These are phyloP conservation scores for Trypethelium eluteriae DNA, from an alignment of 495 filamentous ascomycete species.

Conservation along the genomic window DNA sequence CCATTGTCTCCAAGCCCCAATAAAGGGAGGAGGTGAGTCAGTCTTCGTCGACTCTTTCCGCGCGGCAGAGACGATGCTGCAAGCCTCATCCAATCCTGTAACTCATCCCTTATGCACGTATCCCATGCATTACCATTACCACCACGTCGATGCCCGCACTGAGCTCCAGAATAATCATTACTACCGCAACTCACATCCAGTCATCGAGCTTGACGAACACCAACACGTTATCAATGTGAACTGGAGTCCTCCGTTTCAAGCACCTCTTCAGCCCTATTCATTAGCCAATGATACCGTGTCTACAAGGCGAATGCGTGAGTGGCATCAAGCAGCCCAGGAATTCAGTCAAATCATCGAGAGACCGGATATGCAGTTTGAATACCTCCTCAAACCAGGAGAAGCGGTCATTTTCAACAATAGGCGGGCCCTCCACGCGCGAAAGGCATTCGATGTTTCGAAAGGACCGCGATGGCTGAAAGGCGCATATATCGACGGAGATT, in stretches of 20 bases:
- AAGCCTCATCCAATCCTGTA: background rate
- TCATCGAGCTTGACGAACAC: constrained; percentile 43
- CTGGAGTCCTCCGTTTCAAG: constrained; percentile 30
- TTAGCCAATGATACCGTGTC: background rate
- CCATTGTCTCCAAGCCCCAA: constrained; percentile 72
- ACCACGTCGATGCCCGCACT: constrained; percentile 39
- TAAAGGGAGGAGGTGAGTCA: constrained; percentile 63
- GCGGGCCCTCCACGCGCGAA: constrained; percentile 68
- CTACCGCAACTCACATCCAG: constrained; percentile 48
- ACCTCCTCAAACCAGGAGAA: constrained; percentile 67
- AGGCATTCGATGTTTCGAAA: constrained; percentile 54
- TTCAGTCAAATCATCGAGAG: constrained; percentile 45
- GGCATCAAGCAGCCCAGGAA: constrained; percentile 33
- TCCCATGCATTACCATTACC: constrained; percentile 59
- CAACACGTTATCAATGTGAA: constrained; percentile 23
- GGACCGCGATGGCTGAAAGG: constrained; percentile 76
- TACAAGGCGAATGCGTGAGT: constrained; percentile 14
- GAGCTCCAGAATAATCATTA: constrained; percentile 36
- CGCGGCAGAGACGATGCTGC: constrained; percentile 47
- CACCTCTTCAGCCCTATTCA: constrained; percentile 14
- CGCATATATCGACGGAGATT: constrained; percentile 70
- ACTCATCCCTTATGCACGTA: constrained; percentile 27
- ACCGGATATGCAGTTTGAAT: constrained; percentile 50
- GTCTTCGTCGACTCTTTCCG: constrained; percentile 67
- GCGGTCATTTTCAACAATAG: constrained; percentile 84